phyloP scores from a whole-genome alignment of 345 rosid genomes.

The Lenwebbia sp. region DNA sequence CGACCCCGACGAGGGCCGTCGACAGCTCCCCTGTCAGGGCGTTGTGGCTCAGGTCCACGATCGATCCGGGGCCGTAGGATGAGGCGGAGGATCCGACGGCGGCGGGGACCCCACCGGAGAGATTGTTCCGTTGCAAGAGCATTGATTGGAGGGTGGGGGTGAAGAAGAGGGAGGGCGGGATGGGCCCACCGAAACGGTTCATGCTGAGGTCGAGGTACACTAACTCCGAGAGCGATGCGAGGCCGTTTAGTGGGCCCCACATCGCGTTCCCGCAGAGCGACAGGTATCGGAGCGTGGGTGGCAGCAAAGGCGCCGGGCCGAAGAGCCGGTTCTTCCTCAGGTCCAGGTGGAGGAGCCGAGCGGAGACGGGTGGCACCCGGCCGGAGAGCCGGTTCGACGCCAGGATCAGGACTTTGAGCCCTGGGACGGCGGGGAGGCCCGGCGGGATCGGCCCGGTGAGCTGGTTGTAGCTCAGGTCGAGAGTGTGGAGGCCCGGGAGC shows the following conservation, averaged over 20 bases:
- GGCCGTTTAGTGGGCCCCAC: constrained; percentile 56
- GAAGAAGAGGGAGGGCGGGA: constrained; percentile 57
- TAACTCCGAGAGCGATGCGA: constrained; percentile 34
- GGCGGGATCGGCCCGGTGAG: constrained; percentile 56
- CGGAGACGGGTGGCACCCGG: constrained; percentile 22
- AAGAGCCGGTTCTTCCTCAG: constrained; percentile 38
- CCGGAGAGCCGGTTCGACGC: constrained; percentile 39
- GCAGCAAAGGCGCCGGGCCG: constrained; percentile 47
- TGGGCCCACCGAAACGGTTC: constrained; percentile 64
- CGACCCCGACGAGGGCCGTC: constrained; percentile 40
- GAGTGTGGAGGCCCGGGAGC: constrained; percentile 50
- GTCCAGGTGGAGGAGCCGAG: constrained; percentile 61
- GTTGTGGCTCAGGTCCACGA: constrained; percentile 74
- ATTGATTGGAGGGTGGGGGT: constrained; percentile 35
- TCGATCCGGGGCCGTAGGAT: constrained; percentile 43
- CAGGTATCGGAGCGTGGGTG: constrained; percentile 61
- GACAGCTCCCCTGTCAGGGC: constrained; percentile 44
- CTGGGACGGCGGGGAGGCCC: constrained; percentile 21
- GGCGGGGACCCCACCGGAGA: constrained; percentile 44
- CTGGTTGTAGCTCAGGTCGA: constrained; percentile 69
- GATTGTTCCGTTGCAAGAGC: constrained; percentile 81
- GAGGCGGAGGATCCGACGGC: neutral
- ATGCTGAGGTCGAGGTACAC: constrained; percentile 68
- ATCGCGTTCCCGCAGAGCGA: constrained; percentile 43
- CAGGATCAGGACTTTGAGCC: constrained; percentile 45